These are phyloP conservation scores for Sugiyamaella smithiae DNA, from an alignment of 805 yeast genomes.

Conservation along the genomic window DNA sequence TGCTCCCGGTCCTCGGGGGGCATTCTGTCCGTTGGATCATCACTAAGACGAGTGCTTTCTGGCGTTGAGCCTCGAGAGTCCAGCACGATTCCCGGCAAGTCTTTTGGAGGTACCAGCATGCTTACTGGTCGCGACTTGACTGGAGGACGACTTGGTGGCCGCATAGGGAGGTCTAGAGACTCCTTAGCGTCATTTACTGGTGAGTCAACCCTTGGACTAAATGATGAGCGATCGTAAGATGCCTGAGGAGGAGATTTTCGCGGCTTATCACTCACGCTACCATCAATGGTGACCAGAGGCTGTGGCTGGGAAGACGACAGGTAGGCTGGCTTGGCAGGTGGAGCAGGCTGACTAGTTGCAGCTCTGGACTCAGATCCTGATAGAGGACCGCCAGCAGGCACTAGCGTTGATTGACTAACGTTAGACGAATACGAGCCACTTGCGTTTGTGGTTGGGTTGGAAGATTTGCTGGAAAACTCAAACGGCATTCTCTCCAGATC, in stretches of 20 bases:
- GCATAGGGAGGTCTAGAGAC: background rate
- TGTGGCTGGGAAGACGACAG: background rate
- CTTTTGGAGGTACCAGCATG: slow-evolving; percentile 12
- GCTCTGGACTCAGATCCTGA: background rate
- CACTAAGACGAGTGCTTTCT: background rate
- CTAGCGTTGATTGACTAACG: background rate
- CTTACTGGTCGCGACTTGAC: slow-evolving; percentile 15
- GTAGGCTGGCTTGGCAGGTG: background rate
- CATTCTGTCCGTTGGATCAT: background rate
- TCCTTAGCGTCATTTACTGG: background rate
- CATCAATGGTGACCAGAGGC: background rate
- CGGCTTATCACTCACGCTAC: background rate
- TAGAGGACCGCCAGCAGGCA: background rate
- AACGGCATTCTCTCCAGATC: slow-evolving; percentile 21
- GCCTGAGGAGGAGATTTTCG: no score
- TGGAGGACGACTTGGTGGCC: slow-evolving; percentile 3
- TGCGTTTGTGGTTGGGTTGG: background rate
- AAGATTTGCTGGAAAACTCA: slow-evolving; percentile 12
- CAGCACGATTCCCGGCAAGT: background rate
- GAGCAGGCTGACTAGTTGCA: background rate
- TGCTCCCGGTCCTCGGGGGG: slow-evolving; percentile 26
- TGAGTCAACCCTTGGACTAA: background rate
- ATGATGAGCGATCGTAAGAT: no score
- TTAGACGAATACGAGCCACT: background rate
- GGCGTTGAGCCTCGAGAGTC: background rate